phyloP scores from a whole-genome alignment of 441 rosid genomes.

The Erodium moschatum region DNA sequence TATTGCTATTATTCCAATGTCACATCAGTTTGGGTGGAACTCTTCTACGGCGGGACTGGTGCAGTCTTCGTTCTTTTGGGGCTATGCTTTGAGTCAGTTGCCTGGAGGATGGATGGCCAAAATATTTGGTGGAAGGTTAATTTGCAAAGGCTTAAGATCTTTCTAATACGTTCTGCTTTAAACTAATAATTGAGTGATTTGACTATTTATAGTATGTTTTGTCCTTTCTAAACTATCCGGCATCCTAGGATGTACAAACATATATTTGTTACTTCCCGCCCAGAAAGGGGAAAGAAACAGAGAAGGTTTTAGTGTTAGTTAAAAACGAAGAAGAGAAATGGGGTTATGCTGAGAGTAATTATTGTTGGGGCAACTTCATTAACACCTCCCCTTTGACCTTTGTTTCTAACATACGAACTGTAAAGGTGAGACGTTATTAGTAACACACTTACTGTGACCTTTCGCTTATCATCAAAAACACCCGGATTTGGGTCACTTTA shows the following conservation, averaged over 20 bases:
- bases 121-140: slow-evolving; percentile 85
- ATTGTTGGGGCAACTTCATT: too few relatives aligned
- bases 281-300: not conserved
- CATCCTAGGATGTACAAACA: too few relatives aligned
- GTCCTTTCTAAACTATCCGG: not conserved
- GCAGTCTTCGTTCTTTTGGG: slow-evolving; percentile 93
- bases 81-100: slow-evolving; percentile 84
- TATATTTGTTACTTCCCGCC: too few relatives aligned
- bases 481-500: too few relatives aligned
- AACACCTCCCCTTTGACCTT: too few relatives aligned
- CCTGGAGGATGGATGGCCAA: slow-evolving; percentile 94
- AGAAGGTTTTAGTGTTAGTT: not conserved
- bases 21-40: slow-evolving; percentile 88
- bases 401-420: too few relatives aligned
- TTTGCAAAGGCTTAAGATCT: slow-evolving; percentile 18
- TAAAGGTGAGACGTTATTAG: too few relatives aligned
- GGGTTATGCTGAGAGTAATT: too few relatives aligned
- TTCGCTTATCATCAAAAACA: too few relatives aligned
- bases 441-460: too few relatives aligned
- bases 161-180: not conserved
- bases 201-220: not conserved
- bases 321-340: not conserved
- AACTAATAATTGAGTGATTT: not conserved
- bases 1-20: slow-evolving; percentile 86
- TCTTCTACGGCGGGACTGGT: slow-evolving; percentile 78